Base-by-base conservation (phyloP, 805 yeast species). In the Wickerhamiella allomyrinae region DNA sequence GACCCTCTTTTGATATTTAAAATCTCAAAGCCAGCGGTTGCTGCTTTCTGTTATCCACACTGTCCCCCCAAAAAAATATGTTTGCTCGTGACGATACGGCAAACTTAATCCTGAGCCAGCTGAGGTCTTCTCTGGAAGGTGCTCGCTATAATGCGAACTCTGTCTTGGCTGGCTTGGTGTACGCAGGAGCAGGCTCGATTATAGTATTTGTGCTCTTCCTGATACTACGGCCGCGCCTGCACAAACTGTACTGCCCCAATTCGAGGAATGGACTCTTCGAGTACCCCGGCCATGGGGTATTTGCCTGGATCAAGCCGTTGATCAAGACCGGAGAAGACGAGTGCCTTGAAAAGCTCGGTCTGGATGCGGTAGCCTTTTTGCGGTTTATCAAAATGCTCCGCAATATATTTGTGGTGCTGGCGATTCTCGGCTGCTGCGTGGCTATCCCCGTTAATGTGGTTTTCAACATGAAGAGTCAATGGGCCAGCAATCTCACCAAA, bases 401-500 rank as follows among this genome's bases (percentile, higher is more conserved):
- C 14, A 49, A 54, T 41, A 44, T 60, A 7, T 60, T 63, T 40
- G 25, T 51, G 10, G 22, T 53, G 3, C 45, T 63, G 25, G 51
- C 67, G 2, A 20, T 61, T 11, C 20, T 62, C 6, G 57, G 58
- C 3, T 55, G 62, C 37, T 47, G 54, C 2, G 51, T 58, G 2
- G 61, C 58, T 7, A 57, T 62, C 3, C 68, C 68, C 9, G 47
- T 63, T 42, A 62, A 62, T 39, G 57, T 62, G 29, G 45, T 46
- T 13, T 60, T 46, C 49, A 61, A 63, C 34, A 41, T 56, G 40
- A 41, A 46, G 21, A 46, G 50, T 14, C 20, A 46, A 11, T 48
- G 51, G n/a, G 47, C 52, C 11, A 46, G 49, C 3, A 44, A 48
- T 15, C 49, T 58, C 14, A 43, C 55, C 13, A 46, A 48, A 17